phyloP scores from a whole-genome alignment of 768 basidiomycete species.

The Termitomyces titanicus region DNA sequence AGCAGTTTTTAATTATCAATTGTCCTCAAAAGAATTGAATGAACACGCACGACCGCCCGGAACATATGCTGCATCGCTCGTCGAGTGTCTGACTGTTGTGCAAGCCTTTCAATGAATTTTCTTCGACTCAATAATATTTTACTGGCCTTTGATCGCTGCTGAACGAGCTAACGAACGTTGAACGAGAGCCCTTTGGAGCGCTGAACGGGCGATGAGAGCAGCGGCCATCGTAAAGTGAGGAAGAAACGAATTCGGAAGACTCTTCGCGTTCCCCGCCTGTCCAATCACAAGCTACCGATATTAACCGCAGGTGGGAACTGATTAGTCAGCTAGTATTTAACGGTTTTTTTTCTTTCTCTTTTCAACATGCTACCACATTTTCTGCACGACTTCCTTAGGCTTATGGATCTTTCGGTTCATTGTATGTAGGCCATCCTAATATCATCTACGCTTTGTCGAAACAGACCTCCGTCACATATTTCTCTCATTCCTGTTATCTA shows the following conservation, averaged over 20 bases:
- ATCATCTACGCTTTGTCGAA: background rate
- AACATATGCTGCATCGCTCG: constrained; percentile 43
- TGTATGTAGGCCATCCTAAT: background rate
- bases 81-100: constrained; percentile 36
- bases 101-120: constrained; percentile 5
- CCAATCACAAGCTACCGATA: constrained; percentile 17
- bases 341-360: background rate
- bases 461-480: no score
- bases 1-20: background rate
- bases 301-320: constrained; percentile 13
- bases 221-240: constrained; percentile 41
- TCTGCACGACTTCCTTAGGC: background rate
- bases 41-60: constrained; percentile 65
- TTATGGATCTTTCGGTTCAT: background rate
- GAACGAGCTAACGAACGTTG: constrained; percentile 38
- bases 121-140: background rate
- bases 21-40: background rate
- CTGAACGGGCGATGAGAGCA: constrained; percentile 45
- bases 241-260: constrained; percentile 3
- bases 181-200: constrained; percentile 40
- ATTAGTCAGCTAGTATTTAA: constrained; percentile 8
- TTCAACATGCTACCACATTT: background rate
- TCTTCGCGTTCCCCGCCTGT: constrained; percentile 2
- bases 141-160: constrained; percentile 38
- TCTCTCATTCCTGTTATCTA: background rate